A percentile compares a stretch with the other conserved stretches of the same genome.
Conservation (phyloP, 2,329 filamentous ascomycete species). For the Chaetomiaceae sp. region DNA sequence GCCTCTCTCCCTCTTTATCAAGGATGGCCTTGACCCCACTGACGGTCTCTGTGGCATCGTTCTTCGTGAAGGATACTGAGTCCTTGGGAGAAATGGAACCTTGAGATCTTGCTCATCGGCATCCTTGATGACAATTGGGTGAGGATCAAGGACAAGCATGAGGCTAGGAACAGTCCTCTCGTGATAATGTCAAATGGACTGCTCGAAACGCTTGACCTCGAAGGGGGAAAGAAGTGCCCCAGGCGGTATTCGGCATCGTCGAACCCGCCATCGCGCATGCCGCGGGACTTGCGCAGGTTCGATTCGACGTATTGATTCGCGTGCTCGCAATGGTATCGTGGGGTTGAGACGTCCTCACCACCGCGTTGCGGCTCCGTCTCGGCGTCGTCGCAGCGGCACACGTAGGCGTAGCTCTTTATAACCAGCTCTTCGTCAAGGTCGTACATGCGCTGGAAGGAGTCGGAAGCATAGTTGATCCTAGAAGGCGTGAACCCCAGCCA, state of each 20-base stretch:
- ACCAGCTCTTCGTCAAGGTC: slow-evolving; percentile 82
- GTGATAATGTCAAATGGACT: slow-evolving; percentile 76
- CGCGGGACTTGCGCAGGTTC: slow-evolving; percentile 74
- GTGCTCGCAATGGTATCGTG: slow-evolving; percentile 72
- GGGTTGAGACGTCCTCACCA: slow-evolving; percentile 59
- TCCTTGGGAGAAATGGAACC: slow-evolving; percentile 52
- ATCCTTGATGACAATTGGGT: slow-evolving; percentile 76
- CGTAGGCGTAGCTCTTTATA: slow-evolving; percentile 61
- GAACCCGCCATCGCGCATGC: slow-evolving; percentile 82
- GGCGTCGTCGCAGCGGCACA: slow-evolving; percentile 76
- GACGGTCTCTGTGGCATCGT: slow-evolving; percentile 51
- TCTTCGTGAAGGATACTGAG: slow-evolving; percentile 62
- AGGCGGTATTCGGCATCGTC: slow-evolving; percentile 77
- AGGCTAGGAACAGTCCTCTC: slow-evolving; percentile 82
- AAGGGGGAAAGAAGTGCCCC: slow-evolving; percentile 85
- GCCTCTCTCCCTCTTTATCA: slow-evolving; percentile 62
- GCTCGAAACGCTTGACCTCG: slow-evolving; percentile 74
- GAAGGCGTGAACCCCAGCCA: slow-evolving; percentile 79
- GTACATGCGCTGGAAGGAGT: slow-evolving; percentile 82
- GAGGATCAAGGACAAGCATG: slow-evolving; percentile 82
- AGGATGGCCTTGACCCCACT: slow-evolving; percentile 59
- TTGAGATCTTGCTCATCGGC: slow-evolving; percentile 63
- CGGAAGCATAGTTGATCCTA: slow-evolving; percentile 76
- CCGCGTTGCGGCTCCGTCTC: slow-evolving; percentile 83
- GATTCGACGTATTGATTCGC: slow-evolving; percentile 66